phyloP scores from a whole-genome alignment of 177 flowering plant species.

The Vitis hybrid region DNA sequence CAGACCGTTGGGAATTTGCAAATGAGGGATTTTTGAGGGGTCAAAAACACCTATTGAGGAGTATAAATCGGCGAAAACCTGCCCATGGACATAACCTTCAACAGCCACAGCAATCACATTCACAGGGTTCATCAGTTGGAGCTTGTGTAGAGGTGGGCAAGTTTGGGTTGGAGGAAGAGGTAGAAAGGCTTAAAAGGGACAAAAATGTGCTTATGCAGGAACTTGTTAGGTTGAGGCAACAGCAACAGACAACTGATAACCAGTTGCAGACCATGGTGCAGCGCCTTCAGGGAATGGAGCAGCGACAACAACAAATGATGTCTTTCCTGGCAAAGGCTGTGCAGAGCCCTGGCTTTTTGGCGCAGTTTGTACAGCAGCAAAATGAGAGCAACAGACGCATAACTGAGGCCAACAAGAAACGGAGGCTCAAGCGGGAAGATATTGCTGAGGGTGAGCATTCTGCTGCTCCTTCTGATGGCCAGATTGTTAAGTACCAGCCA shows the following conservation, averaged over 20 bases:
- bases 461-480: conserved; percentile 54
- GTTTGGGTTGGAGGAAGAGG: conserved; percentile 94
- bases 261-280: conserved; percentile 84
- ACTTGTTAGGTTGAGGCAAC: conserved; percentile 88
- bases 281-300: conserved; percentile 95
- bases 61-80: conserved; percentile 70
- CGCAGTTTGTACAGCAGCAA: conserved; percentile 93
- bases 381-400: conserved; percentile 66
- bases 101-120: conserved; percentile 55
- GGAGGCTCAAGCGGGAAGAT: conserved; percentile 72
- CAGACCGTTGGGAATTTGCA: conserved; percentile 97
- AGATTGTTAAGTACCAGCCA: conserved; percentile 87
- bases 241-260: conserved; percentile 85
- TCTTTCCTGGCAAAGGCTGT: conserved; percentile 93
- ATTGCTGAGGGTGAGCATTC: conserved; percentile 25
- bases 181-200: conserved; percentile 89
- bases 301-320: conserved; percentile 97
- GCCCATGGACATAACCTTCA: conserved; percentile 51
- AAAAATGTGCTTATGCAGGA: conserved; percentile 97
- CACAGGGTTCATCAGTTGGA: conserved; percentile 58
- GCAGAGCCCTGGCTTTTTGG: conserved; percentile 85
- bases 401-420: conserved; percentile 73
- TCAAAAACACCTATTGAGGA: conserved; percentile 76
- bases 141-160: conserved; percentile 98
- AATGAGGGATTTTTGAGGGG: conserved; percentile 93